Evolutionary conservation across 2,329 filamentous ascomycete genomes (phyloP).

Genomic region (Trichoderma atrobrunneum): DNA sequence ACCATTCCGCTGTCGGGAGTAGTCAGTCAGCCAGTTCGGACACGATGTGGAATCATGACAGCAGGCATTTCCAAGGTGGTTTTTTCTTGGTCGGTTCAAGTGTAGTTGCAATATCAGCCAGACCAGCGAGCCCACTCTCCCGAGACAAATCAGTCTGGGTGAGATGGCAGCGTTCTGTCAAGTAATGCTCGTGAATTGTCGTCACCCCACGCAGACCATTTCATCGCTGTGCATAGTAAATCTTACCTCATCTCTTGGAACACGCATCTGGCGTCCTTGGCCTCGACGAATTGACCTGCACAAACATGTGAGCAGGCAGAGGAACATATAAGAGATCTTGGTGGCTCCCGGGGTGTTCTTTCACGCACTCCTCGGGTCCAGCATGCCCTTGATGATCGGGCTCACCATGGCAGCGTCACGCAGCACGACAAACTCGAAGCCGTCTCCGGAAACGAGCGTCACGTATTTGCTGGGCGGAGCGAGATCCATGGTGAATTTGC

Average conservation of each 20-base stretch:
- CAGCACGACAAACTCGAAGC: conserved; percentile 72
- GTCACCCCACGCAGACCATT: conserved; percentile 32
- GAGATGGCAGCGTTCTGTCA: conserved; percentile 48
- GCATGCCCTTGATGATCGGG: conserved; percentile 70
- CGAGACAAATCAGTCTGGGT: conserved; percentile 36
- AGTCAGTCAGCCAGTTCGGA: conserved; percentile 18
- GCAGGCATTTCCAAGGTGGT: neutral
- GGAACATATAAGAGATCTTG: neutral
- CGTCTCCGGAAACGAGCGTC: conserved; percentile 72
- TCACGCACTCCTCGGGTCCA: conserved; percentile 62
- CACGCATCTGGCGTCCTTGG: conserved; percentile 59
- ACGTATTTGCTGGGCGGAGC: conserved; percentile 61
- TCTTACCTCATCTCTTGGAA: conserved; percentile 74
- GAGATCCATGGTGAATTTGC: conserved; percentile 24
- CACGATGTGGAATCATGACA: neutral
- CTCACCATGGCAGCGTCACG: conserved; percentile 69
- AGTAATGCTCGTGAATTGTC: conserved; percentile 29
- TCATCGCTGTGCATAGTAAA: neutral
- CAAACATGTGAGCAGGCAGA: conserved; percentile 22
- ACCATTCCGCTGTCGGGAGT: conserved; percentile 58
- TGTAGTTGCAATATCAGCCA: conserved; percentile 56
- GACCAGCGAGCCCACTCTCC: conserved; percentile 33
- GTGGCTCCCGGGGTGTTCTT: neutral
- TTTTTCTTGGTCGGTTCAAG: conserved; percentile 57
- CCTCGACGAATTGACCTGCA: conserved; percentile 63